Base-by-base conservation (phyloP, 345 rosid species). In the Hirschfeldia incana region DNA sequence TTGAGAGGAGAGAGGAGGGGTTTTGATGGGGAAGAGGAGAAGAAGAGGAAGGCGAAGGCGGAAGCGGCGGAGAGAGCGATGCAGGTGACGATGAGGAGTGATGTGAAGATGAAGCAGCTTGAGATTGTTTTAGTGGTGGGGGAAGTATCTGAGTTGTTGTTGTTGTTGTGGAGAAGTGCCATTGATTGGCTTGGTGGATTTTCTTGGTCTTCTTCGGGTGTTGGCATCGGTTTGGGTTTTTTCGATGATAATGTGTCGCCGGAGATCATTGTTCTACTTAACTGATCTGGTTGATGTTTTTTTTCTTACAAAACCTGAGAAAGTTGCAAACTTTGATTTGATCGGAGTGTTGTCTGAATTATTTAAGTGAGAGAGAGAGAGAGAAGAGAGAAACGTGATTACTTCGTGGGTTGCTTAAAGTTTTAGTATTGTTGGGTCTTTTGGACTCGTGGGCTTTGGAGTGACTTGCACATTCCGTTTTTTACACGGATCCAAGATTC, bases 21-120 rank as follows among this genome's bases (percentile, higher is more conserved):
- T 42, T 80, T 70, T 63, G 33, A 39, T 63, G 33, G 72, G 5
- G 83, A 65, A 76, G 82, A 86, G 69, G 82, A 87, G 70, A 86
- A 88, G 87, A 87, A 86, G 75, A 90, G 88, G 78, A 90, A 89
- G 32, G 89, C 92, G 77, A 90, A 87, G 55, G 93, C 92, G 7
- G 85, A 63, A 33, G 97, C 91, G n/a, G 93, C 93, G 36, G 97
- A 87, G 71, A 89, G 70, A 67, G 94, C 92, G 36, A 89, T 8
- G 87, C 92, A 87, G 28, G 93, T 76, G 82, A 87, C 6, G 60
- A 88, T 76, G 51, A 87, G 66, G 42, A 91, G 89, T 63, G 91
- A 70, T 66, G 83, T 66, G 87, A 92, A 83, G 79, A 89, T 1
- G 78, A 87, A 69, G 46, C 84, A 84, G 29, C 78, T 83, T 73